These are phyloP conservation scores for Chionographis japonica DNA, from an alignment of 106 monocot genomes.

Conservation along the genomic window DNA sequence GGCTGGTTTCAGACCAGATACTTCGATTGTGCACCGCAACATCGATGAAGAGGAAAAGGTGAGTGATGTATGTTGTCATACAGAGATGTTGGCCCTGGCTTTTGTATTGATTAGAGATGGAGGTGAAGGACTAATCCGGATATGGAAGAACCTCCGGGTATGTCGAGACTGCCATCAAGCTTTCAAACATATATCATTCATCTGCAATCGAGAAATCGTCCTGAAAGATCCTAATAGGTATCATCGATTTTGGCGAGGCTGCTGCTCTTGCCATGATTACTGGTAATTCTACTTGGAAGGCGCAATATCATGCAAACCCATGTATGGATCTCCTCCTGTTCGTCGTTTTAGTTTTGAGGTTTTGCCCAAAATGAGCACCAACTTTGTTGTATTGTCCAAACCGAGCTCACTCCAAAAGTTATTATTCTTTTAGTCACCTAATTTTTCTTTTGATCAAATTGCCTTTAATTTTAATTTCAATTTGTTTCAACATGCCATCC, in stretches of 20 bases:
- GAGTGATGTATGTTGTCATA: constrained; percentile 37
- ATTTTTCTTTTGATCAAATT: too few species aligned
- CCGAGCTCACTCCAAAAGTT: too few species aligned
- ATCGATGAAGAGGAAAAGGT: constrained; percentile 12
- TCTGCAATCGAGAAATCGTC: constrained; percentile 26
- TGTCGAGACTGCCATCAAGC: constrained; percentile 34
- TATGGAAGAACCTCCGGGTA: constrained; percentile 42
- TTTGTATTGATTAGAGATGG: constrained; percentile 19
- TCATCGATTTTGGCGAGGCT: constrained; percentile 26
- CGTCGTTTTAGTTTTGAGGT: too few species aligned
- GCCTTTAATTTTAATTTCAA: too few species aligned
- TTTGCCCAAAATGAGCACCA: too few species aligned
- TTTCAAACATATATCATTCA: constrained; percentile 33
- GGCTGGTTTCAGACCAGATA: constrained; percentile 25
- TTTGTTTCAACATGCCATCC: too few species aligned
- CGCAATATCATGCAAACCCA: neutral
- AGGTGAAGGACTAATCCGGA: constrained; percentile 19
- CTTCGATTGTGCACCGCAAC: constrained; percentile 21
- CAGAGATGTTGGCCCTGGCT: constrained; percentile 44
- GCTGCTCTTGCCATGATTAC: constrained; percentile 40
- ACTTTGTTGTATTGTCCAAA: too few species aligned
- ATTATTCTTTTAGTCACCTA: too few species aligned
- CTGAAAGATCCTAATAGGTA: constrained; percentile 48
- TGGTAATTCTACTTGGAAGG: constrained; percentile 16
- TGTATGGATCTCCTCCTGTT: too few species aligned